Conservation (phyloP, 2,329 filamentous ascomycete genomes). For the Raffaelea albimanens region DNA sequence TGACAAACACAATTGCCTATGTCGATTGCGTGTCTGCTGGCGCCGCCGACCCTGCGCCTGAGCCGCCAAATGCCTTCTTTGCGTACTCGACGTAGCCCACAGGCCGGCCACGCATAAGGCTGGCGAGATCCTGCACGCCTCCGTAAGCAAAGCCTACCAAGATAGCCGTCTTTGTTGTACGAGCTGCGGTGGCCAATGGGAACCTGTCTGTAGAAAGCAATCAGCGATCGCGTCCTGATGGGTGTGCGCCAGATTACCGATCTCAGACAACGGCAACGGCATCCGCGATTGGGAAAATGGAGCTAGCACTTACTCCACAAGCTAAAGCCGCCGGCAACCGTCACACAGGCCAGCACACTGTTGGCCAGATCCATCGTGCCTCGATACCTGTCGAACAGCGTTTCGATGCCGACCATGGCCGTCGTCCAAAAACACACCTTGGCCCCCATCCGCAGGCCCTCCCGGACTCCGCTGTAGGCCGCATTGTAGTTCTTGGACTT, state of each 20-base stretch:
- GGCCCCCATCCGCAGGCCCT: constrained; percentile 66
- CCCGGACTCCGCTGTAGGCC: constrained; percentile 65
- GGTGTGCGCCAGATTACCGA: no score
- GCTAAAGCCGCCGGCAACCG: constrained; percentile 79
- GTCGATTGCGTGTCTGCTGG: no score
- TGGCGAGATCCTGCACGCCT: constrained; percentile 66
- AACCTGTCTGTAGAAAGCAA: constrained; percentile 54
- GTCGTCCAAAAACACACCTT: constrained; percentile 64
- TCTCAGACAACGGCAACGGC: no score
- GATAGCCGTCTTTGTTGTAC: constrained; percentile 72
- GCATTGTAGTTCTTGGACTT: constrained; percentile 94
- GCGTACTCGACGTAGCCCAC: constrained; percentile 67
- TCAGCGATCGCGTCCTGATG: neutral
- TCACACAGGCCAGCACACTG: constrained; percentile 73
- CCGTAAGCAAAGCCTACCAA: constrained; percentile 73
- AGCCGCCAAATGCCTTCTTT: constrained; percentile 18
- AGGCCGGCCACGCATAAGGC: constrained; percentile 58
- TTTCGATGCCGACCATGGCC: constrained; percentile 73
- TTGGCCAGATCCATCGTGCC: constrained; percentile 66
- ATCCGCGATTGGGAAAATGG: no score
- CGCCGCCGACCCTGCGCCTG: no score
- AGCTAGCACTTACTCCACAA: constrained; percentile 57
- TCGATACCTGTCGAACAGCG: constrained; percentile 68
- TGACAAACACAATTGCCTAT: no score
- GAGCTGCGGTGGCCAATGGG: constrained; percentile 63